Base-by-base conservation (phyloP, 169 alveolate species). In the Theileria annulata region DNA sequence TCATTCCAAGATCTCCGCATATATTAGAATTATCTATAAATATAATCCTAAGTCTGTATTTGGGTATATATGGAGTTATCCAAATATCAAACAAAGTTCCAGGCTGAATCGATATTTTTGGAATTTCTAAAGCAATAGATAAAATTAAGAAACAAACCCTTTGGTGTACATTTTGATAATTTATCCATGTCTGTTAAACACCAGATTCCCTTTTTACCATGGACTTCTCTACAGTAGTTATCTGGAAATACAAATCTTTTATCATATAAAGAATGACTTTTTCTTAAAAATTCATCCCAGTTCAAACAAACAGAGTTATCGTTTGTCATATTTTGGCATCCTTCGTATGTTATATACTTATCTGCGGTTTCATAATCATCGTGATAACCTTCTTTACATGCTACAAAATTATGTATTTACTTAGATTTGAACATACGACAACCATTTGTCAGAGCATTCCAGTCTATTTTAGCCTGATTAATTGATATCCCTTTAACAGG, bases 31-130 rank as follows among this genome's bases (percentile, higher is more conserved):
- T 8, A 2, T 69, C 73, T 25, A 28, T n/a, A 35, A 80, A 73
- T 35, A 30, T 74, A 23, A 80, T 30, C 25, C 0, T 4, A 12
- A 81, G 21, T 19, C 48, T 59, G 58, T 81, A 81, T 21, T 31
- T 66, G 23, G 88, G 88, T 2, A 75, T 60, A 58, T 75, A 81
- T 33, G 88, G 88, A n/a, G 67, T 47, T 8, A 81, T 64, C 88
- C 88, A 81, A 25, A 81, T 19, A 77, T 81, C 88, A 62, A 81
- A 81, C 27, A 67, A 28, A 2, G 33, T 19, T 2, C 88, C 88
- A 15, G 88, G 84, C 60, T 81, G 88, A 15, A 75, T 17, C n/a
- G 5, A 5, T 63, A 60, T 12, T 9, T 19, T 15, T 4, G 49
- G 80, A 33, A 67, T 69, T 23, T 33, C 78, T 74, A 64, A 30